phyloP scores from a whole-genome alignment of 1,139 yeast species.

The Blastobotrys buckinghamii region DNA sequence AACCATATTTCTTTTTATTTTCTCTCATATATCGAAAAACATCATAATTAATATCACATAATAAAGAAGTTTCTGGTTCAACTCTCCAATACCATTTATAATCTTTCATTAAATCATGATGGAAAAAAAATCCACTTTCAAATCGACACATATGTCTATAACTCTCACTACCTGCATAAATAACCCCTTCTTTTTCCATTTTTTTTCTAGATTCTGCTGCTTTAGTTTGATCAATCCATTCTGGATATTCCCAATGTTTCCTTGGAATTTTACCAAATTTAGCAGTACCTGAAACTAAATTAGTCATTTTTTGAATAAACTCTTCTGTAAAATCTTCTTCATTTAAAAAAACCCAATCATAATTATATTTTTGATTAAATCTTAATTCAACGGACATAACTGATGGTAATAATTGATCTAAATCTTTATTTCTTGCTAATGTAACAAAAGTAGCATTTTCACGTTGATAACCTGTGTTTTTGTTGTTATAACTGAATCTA shows the following conservation, averaged over 20 bases:
- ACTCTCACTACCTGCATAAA: slow-evolving; percentile 56
- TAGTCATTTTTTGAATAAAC: slow-evolving; percentile 45
- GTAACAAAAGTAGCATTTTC: slow-evolving; percentile 67
- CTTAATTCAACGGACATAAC: slow-evolving; percentile 62
- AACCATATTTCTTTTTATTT: slow-evolving; percentile 56
- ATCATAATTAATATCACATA: slow-evolving; percentile 62
- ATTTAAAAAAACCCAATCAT: slow-evolving; percentile 79
- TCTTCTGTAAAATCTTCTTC: slow-evolving; percentile 55
- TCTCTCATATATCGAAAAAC: slow-evolving; percentile 58
- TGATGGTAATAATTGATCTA: slow-evolving; percentile 50
- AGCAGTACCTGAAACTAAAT: slow-evolving; percentile 54
- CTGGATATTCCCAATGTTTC: slow-evolving; percentile 70
- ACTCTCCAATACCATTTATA: slow-evolving; percentile 71
- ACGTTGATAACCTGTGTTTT: not conserved
- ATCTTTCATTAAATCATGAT: slow-evolving; percentile 46
- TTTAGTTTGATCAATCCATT: slow-evolving; percentile 55
- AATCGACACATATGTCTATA: slow-evolving; percentile 76
- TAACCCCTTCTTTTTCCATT: slow-evolving; percentile 46
- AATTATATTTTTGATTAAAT: slow-evolving; percentile 58
- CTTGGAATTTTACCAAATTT: slow-evolving; percentile 55
- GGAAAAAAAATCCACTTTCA: slow-evolving; percentile 61
- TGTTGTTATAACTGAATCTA: not conserved
- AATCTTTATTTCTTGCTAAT: slow-evolving; percentile 62
- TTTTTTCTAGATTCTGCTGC: slow-evolving; percentile 46
- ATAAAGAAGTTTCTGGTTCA: slow-evolving; percentile 58